Base-by-base conservation (phyloP, 2,329 filamentous ascomycete genomes). In the Bertia moriformis region DNA sequence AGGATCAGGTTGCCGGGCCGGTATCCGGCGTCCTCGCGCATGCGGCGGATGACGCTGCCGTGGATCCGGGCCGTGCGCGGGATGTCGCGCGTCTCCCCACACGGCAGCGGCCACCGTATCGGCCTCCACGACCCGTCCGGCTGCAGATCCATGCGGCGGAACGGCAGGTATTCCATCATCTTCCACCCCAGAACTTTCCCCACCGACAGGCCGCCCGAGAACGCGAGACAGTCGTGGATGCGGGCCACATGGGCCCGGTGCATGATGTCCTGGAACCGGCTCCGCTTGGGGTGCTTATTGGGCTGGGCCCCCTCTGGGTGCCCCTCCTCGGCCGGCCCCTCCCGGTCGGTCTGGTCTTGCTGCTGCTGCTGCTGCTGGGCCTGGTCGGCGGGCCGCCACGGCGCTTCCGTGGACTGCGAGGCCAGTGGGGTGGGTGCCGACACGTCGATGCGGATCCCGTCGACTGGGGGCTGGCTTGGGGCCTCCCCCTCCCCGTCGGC, bases 161-260 rank as follows among this genome's bases (percentile, higher is more conserved):
- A 88, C 0, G 84, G 84, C 18, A 89, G 62, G 52, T 81, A 87
- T 50, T 89, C 84, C 83, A 89, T 84, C 17, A 84, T 53, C 24
- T 76, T 81, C 83, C 83, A 89, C 2, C 67, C 69, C 0, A 79
- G 47, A 0, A 85, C 80, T 0, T 75, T 71, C 3, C 61, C 40
- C 18, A 45, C 43, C 0, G 65, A 54, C 3, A 82, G 61, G 0
- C 82, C 82, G 12, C 72, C 69, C 12, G 67, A 65, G 48, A 74
- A 84, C 38, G 69, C 60, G 0, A 88, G 66, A 3, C 79, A 83
- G 53, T 88, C 83, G 51, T 89, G 83, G 32, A 86, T 70, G 3
- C 51, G 58, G 1, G 69, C 63, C 2, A 61, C 51, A 42, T 71
- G 67, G 0, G 80, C 76, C 18, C 58, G 59, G 43, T 73, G 62